Base-by-base conservation (phyloP, 169 alveolate species). In the Plasmodium cynomolgi region DNA sequence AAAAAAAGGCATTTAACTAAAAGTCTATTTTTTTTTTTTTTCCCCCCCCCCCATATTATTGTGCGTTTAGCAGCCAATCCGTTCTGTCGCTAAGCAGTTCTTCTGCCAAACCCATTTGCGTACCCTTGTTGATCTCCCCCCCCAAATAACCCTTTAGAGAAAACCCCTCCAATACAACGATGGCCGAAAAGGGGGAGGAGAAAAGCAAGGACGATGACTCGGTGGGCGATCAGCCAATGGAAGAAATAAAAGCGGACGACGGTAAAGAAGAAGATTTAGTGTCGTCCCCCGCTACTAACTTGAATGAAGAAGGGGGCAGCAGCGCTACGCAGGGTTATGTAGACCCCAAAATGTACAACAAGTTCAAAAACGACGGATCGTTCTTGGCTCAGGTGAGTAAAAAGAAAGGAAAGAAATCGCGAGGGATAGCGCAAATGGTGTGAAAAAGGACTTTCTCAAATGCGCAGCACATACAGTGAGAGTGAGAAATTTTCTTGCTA, bases 281-380 rank as follows among this genome's bases (percentile, higher is more conserved):
- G 20, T 15, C 62, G 23, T 50, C 62, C n/a, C 34, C 15, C 15
- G 39, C n/a, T 15, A 82, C 62, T 20, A 50, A 41, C n/a, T 11
- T 72, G 37, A 84, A 84, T 23, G 84, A 41, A 17, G 84, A 41
- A 17, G 47, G 56, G n/a, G 31, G 34, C 17, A 37, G 11, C n/a
- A 72, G 54, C 47, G 15, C 31, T 54, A 71, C 34, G 26, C 75
- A 71, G 26, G 47, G 17, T 74, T 26, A 33, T 77, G 50, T 86
- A 5, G 93, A 86, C 81, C 93, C 93, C 26, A 86, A 86, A 71
- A 86, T 17, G 93, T 86, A 86, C 68, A 86, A 86, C 44, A 86
- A 86, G 31, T 86, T 86, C 47, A 75, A 86, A 77, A 77, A 86
- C 72, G 93, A 86, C 72, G 93, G 93, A 33, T 54, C 93, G 13